Evolutionary conservation across 177 flowering plant genomes (phyloP), one percentile per base, ranked within the genome.

Genomic region (Vitis hybrid): DNA sequence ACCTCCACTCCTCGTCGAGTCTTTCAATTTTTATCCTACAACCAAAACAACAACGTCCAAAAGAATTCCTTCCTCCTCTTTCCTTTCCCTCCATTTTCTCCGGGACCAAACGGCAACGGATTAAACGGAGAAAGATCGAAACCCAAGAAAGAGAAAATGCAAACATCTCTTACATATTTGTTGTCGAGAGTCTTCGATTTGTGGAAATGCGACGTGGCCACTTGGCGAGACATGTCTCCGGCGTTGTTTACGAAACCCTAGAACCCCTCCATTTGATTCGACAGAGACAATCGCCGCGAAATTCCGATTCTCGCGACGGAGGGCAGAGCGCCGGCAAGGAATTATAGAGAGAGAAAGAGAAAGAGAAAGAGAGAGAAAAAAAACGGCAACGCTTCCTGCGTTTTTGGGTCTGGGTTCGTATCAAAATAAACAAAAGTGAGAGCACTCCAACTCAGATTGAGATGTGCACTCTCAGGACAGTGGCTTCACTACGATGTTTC

Each of bases 141-240:
- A 48, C 3, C 16, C 55, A 5, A 2, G 15, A 18, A 79, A 61
- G 60, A 22, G 22, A 16, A 56, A 21, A 62, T 60, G 51, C 13
- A 3, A 51, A 59, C 10, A 15, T 9, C 18, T 3, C 87, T 81
- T 75, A 96, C 99, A 64, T 94, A 96, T 96, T 94, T 96, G 81
- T 94, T 89, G 71, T 90, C 98, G 60, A 96, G 94, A 14, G 92
- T 94, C 80, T 92, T 96, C 64, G 91, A 86, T 76, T 96, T 94
- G 86, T 88, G 91, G 70, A 92, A 82, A 61, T 85, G 86, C 29
- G 93, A 31, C 10, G 90, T 16, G 4, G 87, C 63, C 66, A 78
- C 62, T 51, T 90, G 94, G 45, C 99, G 92, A 70, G 99, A 87
- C 99, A 95, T 82, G 31, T 33, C 66, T 69, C 52, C 51, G 62